Percentiles rank a stretch among this genome's conserved stretches.
These are phyloP conservation scores for Gymnopus androsaceus DNA, from an alignment of 1,284 basidiomycete genomes.

Conservation along the genomic window DNA sequence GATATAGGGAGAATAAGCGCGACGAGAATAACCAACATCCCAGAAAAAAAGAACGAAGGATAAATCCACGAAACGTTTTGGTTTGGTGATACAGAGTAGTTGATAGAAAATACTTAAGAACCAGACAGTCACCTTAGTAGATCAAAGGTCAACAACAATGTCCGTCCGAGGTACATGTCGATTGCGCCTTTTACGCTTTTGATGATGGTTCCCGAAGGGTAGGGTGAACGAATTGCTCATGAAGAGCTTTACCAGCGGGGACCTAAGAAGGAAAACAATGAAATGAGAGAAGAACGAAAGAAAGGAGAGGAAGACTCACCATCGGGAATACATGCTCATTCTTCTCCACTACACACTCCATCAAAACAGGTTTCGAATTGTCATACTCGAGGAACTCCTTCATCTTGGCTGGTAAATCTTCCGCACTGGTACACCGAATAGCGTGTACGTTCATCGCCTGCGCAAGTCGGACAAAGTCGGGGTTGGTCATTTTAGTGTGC, in stretches of 20 bases:
- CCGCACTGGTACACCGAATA: conserved; percentile 70
- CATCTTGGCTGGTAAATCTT: conserved; percentile 92
- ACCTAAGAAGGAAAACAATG: conserved; percentile 45
- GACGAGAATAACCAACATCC: not conserved
- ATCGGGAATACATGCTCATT: conserved; percentile 96
- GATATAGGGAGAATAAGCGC: not conserved
- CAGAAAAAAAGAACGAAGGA: not conserved
- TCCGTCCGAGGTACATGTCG: too few relatives aligned
- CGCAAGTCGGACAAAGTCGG: conserved; percentile 90
- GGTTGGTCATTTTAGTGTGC: conserved; percentile 93
- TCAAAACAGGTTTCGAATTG: conserved; percentile 80
- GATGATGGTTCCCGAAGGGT: conserved; percentile 28
- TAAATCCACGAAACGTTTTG: not conserved
- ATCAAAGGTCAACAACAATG: too few relatives aligned
- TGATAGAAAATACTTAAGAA: too few relatives aligned
- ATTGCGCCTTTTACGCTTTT: not conserved
- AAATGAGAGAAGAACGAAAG: not conserved
- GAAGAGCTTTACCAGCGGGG: conserved; percentile 83
- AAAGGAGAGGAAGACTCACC: conserved; percentile 42
- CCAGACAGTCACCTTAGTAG: too few relatives aligned
- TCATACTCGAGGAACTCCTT: conserved; percentile 98
- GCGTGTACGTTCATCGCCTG: conserved; percentile 91
- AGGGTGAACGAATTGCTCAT: conserved; percentile 78
- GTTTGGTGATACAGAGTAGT: too few relatives aligned
- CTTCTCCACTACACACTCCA: conserved; percentile 88